Percentiles rank a stretch among this genome's conserved stretches.
These are phyloP conservation scores for Botryotinia convoluta DNA, from an alignment of 2,329 filamentous ascomycete genomes.

Conservation along the genomic window DNA sequence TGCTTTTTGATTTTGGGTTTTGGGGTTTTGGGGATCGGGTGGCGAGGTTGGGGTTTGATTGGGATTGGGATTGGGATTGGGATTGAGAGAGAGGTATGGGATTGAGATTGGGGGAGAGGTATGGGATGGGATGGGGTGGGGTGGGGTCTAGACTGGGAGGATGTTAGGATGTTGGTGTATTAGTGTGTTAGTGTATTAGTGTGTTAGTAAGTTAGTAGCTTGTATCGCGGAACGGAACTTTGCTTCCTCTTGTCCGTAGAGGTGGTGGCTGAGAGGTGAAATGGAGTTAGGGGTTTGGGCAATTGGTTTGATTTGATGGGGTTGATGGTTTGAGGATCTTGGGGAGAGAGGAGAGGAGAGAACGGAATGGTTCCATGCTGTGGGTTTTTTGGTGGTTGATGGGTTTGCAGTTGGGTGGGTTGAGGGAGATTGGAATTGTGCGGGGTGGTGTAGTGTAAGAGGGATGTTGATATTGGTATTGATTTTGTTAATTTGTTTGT, in stretches of 20 bases:
- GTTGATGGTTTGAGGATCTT: background rate
- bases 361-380: background rate
- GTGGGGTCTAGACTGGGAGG: background rate
- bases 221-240: background rate
- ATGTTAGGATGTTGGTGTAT: background rate
- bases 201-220: background rate
- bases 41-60: background rate
- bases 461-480: too few species aligned
- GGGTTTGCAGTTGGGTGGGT: too few species aligned
- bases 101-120: background rate
- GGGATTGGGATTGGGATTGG: background rate
- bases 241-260: background rate
- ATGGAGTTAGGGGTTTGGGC: background rate
- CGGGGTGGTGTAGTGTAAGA: too few species aligned
- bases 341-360: background rate
- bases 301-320: background rate
- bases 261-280: background rate
- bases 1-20: too few species aligned
- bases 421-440: too few species aligned
- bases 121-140: background rate
- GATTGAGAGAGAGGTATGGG: background rate
- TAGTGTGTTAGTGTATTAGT: background rate
- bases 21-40: background rate
- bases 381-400: too few species aligned
- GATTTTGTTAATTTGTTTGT: background rate